Evolutionary conservation across 805 yeast species (phyloP).

Genomic region (Ogataea sp.): DNA sequence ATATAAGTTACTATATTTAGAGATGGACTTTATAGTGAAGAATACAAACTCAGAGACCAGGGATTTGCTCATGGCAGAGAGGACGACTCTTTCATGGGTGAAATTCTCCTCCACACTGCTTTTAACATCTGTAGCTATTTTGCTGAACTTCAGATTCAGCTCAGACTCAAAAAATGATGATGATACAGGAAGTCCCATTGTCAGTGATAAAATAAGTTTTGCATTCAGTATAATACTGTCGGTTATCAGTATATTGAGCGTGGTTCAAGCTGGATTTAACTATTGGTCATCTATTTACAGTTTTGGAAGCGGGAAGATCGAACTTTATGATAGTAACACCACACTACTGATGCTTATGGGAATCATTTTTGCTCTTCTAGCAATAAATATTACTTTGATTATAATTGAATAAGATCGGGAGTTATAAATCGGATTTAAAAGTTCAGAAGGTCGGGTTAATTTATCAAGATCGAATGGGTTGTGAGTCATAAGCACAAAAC

Average conservation of each 20-base stretch:
- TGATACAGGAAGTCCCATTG: neutral
- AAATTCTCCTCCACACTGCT: slow-evolving; percentile 37
- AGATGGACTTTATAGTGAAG: slow-evolving; percentile 19
- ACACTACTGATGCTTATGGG: slow-evolving; percentile 26
- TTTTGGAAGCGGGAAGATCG: slow-evolving; percentile 34
- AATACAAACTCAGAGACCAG: slow-evolving; percentile 42
- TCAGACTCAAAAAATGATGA: slow-evolving; percentile 16
- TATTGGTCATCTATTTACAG: slow-evolving; percentile 36
- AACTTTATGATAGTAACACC: slow-evolving; percentile 27
- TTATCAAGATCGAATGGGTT: too few relatives aligned
- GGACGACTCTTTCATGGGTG: slow-evolving; percentile 43
- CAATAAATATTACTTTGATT: slow-evolving; percentile 25
- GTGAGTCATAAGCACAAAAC: too few relatives aligned
- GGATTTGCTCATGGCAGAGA: slow-evolving; percentile 45
- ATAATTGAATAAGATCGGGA: neutral
- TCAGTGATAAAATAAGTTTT: slow-evolving; percentile 23
- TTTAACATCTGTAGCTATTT: slow-evolving; percentile 38
- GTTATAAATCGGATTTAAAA: too few relatives aligned
- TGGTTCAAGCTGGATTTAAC: slow-evolving; percentile 31
- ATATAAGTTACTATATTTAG: too few relatives aligned
- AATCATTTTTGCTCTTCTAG: slow-evolving; percentile 28
- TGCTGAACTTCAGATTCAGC: slow-evolving; percentile 37
- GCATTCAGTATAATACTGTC: slow-evolving; percentile 18
- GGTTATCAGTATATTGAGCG: slow-evolving; percentile 26
- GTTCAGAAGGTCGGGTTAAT: too few relatives aligned